Conservation (phyloP, 192 early-diverging fungal genomes). For the Backusella liffmaniae region DNA sequence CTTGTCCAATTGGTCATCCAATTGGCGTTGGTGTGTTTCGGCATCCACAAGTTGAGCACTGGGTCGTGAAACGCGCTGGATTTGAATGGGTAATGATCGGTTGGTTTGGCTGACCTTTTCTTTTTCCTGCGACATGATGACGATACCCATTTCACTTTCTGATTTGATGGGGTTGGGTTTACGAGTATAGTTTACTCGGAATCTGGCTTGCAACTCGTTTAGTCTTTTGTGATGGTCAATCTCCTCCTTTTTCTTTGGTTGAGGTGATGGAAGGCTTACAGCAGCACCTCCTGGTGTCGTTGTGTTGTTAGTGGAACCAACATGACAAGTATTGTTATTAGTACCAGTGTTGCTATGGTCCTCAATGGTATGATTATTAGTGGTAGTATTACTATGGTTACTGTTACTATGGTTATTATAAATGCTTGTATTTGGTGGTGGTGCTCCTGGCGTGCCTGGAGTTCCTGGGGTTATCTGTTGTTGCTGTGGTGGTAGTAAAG, state of each 20-base stretch:
- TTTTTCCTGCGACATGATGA: neutral
- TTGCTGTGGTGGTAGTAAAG: neutral
- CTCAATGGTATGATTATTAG: neutral
- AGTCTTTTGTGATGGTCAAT: constrained; percentile 29
- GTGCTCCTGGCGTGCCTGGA: neutral
- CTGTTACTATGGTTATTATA: neutral
- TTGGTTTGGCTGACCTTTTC: neutral
- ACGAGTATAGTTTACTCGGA: constrained; percentile 28
- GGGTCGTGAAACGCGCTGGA: constrained; percentile 22
- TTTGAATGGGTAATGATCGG: constrained; percentile 35
- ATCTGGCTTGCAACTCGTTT: constrained; percentile 30
- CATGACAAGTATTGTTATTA: too few species aligned
- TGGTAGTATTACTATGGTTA: neutral
- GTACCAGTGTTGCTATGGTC: neutral
- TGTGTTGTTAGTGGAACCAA: neutral
- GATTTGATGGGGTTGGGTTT: constrained; percentile 18
- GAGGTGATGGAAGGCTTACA: neutral
- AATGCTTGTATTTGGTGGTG: neutral
- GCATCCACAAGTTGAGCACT: constrained; percentile 25
- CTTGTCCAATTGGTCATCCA: constrained; percentile 63
- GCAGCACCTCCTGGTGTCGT: neutral
- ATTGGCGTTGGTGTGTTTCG: constrained; percentile 52
- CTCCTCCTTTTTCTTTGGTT: neutral
- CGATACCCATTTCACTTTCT: constrained; percentile 2
- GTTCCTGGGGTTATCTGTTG: neutral